These are phyloP conservation scores for Chalciporus pseudorubinellus DNA, from an alignment of 768 basidiomycete species.

Conservation along the genomic window DNA sequence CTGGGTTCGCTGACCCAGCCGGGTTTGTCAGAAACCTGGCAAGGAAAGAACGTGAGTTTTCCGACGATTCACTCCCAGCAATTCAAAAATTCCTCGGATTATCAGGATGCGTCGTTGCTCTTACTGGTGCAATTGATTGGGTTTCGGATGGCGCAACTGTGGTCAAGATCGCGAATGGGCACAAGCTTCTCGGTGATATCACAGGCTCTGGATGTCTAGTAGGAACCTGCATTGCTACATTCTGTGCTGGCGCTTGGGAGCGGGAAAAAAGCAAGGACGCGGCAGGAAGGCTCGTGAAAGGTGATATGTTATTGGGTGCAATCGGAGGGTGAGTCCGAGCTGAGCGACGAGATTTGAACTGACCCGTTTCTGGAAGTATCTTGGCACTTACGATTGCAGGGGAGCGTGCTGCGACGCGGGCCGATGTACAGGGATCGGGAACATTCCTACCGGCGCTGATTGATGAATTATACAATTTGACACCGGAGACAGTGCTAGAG, in stretches of 20 bases:
- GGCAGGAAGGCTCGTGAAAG: slow-evolving; percentile 54
- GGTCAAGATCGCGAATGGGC: slow-evolving; percentile 72
- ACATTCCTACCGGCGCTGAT: slow-evolving; percentile 65
- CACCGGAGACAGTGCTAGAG: slow-evolving; percentile 34
- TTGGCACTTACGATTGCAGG: slow-evolving; percentile 60
- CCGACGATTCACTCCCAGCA: background rate
- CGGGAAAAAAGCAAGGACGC: slow-evolving; percentile 26
- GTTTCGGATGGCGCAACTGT: slow-evolving; percentile 77
- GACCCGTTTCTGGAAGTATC: slow-evolving; percentile 36
- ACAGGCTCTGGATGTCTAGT: slow-evolving; percentile 90
- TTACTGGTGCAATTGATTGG: slow-evolving; percentile 81
- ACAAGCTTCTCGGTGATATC: slow-evolving; percentile 68
- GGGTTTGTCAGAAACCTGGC: slow-evolving; percentile 69
- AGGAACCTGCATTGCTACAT: slow-evolving; percentile 75
- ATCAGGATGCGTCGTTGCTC: slow-evolving; percentile 73
- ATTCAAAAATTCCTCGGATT: background rate
- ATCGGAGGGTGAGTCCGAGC: slow-evolving; percentile 62
- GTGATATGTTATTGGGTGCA: slow-evolving; percentile 75
- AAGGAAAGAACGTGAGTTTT: slow-evolving; percentile 63
- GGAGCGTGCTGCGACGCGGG: slow-evolving; percentile 50
- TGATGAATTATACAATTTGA: slow-evolving; percentile 54
- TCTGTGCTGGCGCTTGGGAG: slow-evolving; percentile 65
- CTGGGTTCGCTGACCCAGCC: slow-evolving; percentile 73
- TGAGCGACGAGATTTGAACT: background rate
- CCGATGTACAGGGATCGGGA: slow-evolving; percentile 58